Conservation (phyloP, 2,329 filamentous ascomycete genomes). For the Gyromitra esculenta region DNA sequence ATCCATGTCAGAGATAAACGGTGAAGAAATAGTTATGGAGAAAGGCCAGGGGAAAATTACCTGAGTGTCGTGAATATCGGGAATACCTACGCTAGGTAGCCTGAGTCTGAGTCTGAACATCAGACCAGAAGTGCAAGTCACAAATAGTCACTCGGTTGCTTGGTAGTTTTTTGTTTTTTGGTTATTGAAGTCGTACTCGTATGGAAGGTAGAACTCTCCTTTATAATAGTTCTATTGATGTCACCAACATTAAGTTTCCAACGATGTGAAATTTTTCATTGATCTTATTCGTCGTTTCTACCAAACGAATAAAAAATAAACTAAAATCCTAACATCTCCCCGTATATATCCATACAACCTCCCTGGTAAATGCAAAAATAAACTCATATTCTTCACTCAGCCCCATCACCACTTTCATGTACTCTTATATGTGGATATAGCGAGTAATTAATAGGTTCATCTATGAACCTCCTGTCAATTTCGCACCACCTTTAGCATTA, state of each 20-base stretch:
- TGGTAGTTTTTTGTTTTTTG: not conserved
- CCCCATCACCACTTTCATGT: not conserved
- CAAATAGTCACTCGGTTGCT: conserved; percentile 4
- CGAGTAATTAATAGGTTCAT: no score
- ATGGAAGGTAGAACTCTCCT: not conserved
- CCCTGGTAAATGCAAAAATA: not conserved
- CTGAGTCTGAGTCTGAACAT: not conserved
- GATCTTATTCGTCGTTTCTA: not conserved
- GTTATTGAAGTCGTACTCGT: not conserved
- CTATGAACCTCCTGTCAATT: no score
- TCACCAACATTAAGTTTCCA: not conserved
- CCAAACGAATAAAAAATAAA: not conserved
- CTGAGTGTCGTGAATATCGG: not conserved
- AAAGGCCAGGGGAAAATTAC: not conserved
- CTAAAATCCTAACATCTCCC: not conserved
- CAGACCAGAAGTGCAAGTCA: not conserved
- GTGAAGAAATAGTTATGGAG: not conserved
- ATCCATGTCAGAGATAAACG: not conserved
- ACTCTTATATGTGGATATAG: no score
- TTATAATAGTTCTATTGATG: not conserved
- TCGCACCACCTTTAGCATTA: not conserved
- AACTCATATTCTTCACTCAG: no score
- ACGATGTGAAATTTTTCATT: not conserved
- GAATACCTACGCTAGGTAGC: not conserved
- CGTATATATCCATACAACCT: not conserved